Conservation (phyloP, 257 asterid genomes). For the Lantana camara region DNA sequence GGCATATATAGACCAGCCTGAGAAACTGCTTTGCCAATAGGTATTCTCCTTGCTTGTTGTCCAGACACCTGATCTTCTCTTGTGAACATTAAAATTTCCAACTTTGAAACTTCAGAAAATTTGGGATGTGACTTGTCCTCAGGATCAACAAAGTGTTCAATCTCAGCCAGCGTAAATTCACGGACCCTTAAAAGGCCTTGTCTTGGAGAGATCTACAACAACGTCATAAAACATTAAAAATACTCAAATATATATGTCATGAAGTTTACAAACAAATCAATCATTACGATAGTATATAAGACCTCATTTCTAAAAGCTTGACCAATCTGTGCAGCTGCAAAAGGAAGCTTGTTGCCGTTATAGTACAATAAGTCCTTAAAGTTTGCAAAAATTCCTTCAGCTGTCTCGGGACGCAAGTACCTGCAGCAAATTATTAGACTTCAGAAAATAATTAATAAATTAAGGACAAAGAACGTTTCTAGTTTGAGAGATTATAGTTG, state of each 20-base stretch:
- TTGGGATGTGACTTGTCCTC: conserved; percentile 58
- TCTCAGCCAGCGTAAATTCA: conserved; percentile 71
- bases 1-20: conserved; percentile 38
- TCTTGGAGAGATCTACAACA: conserved; percentile 65
- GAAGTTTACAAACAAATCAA: background rate
- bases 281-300: conserved; percentile 2
- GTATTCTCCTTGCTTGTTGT: conserved; percentile 43
- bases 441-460: conserved; percentile 3
- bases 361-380: conserved; percentile 69
- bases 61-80: conserved; percentile 65
- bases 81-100: conserved; percentile 60
- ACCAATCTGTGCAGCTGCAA: conserved; percentile 88
- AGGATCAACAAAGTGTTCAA: conserved; percentile 79
- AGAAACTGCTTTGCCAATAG: conserved; percentile 60
- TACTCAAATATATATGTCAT: background rate
- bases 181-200: conserved; percentile 79
- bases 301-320: conserved; percentile 88
- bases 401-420: conserved; percentile 87
- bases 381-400: conserved; percentile 83
- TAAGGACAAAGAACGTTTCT: background rate
- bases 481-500: background rate
- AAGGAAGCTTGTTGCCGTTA: conserved; percentile 73
- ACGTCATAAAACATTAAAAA: background rate
- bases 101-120: conserved; percentile 51
- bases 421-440: conserved; percentile 34